Base-by-base conservation (phyloP, 139 green algal species). In the Tetraselmis striata region DNA sequence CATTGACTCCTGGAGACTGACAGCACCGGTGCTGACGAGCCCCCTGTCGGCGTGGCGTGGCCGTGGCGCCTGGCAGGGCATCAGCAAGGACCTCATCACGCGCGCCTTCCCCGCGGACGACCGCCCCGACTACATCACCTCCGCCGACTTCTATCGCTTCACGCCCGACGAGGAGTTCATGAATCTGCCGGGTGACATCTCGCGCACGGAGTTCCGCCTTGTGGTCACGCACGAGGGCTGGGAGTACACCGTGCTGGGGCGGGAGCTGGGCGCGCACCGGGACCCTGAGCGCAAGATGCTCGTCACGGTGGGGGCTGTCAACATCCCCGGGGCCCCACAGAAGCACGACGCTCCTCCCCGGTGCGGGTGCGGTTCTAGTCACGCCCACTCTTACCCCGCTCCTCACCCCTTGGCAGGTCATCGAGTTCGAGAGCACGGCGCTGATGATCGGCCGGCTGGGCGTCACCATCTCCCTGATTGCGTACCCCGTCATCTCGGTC, bases 401-500 rank as follows among this genome's bases (percentile, higher is more conserved):
- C 28, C 24, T 67, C 18, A 67, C 45, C 45, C 45, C 11, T 18
- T 23, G 80, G 1, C 81, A 88, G 85, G 83, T 87, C 29, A 75
- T 89, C 2, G 89, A 92, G 77, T 92, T 92, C 86, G 88, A 92
- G 82, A 88, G 77, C 32, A 83, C 88, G 2, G 77, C 88, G 0
- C 32, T 92, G 28, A 81, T 83, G 25, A 32, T 89, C 11, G 79
- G 67, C 75, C 81, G 82, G 1, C 27, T 85, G 27, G 84, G 79
- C 1, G 75, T 86, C 22, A 29, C 84, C 22, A 32, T 89, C 26
- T 82, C 80, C 77, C 32, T 92, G 31, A 85, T 92, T 0, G 79
- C 85, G 24, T 92, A 92, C 81, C 89, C 89, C 28, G 85, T 89
- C 23, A 80, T 92, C 0, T 88, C 80, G 29, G 80, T 92, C 11